A percentile compares a stretch with the other conserved stretches of the same genome.
phyloP scores from a whole-genome alignment of 208 protist genomes.

The Acanthamoeba royreba region DNA sequence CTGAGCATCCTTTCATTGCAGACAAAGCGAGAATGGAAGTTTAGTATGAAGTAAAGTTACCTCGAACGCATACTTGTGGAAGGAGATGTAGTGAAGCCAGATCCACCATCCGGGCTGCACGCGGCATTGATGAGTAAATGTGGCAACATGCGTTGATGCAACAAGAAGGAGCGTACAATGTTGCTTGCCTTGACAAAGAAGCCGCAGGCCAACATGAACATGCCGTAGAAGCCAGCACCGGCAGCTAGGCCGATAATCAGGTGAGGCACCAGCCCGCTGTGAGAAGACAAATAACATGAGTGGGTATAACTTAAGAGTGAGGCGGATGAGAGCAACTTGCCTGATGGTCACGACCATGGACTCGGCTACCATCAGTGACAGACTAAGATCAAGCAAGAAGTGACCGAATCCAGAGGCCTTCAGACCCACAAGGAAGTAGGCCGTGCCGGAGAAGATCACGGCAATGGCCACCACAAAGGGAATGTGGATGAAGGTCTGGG shows the following conservation, averaged over 20 bases:
- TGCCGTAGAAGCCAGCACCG: constrained; percentile 13
- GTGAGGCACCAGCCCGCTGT: background rate
- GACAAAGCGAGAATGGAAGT: background rate
- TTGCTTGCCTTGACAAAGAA: constrained; percentile 28
- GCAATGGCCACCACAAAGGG: background rate
- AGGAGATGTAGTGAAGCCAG: constrained; percentile 41
- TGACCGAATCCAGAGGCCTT: background rate
- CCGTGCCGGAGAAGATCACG: background rate
- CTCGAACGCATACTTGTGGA: constrained; percentile 42
- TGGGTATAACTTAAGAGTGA: background rate
- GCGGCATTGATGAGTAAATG: background rate
- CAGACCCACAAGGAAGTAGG: constrained; percentile 31
- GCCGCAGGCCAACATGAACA: constrained; percentile 37
- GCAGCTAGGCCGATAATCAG: background rate
- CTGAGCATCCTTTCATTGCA: background rate
- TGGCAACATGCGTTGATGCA: background rate
- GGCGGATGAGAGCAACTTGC: background rate
- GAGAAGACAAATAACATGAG: background rate
- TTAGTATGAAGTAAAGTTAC: background rate
- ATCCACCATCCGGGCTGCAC: constrained; percentile 13
- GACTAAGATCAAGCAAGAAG: background rate
- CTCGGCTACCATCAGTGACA: background rate
- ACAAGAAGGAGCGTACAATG: background rate
- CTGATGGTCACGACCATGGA: background rate
- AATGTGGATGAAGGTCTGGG: background rate